These are phyloP conservation scores for Apiotrichum sp. DNA, from an alignment of 1,284 basidiomycete species.

Conservation along the genomic window DNA sequence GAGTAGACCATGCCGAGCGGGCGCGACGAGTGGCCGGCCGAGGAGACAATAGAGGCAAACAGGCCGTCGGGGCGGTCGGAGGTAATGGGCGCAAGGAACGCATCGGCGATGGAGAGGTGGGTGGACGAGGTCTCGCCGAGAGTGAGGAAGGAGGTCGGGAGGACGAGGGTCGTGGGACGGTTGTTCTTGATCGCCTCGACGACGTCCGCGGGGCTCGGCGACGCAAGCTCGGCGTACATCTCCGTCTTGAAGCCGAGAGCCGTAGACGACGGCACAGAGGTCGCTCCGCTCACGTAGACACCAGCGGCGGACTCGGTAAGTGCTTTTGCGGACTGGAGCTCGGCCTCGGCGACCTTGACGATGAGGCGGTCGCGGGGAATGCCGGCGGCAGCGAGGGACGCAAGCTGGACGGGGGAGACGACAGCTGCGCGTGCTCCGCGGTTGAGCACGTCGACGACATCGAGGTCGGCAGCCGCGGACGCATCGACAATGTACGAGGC, in stretches of 20 bases:
- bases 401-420: constrained; percentile 59
- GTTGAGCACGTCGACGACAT: constrained; percentile 65
- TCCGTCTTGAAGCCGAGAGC: constrained; percentile 66
- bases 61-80: constrained; percentile 90
- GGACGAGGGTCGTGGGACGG: constrained; percentile 64
- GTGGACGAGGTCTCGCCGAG: constrained; percentile 52
- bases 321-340: constrained; percentile 61
- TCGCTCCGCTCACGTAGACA: constrained; percentile 27
- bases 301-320: constrained; percentile 42
- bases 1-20: constrained; percentile 95
- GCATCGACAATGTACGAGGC: constrained; percentile 56
- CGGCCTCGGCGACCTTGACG: constrained; percentile 64
- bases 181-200: constrained; percentile 58
- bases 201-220: constrained; percentile 44
- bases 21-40: constrained; percentile 63
- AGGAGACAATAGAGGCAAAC: constrained; percentile 80
- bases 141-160: constrained; percentile 68
- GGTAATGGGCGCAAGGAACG: constrained; percentile 71
- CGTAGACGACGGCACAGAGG: constrained; percentile 55
- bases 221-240: constrained; percentile 56
- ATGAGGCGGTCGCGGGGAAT: constrained; percentile 68
- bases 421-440: constrained; percentile 70
- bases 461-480: constrained; percentile 52
- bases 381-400: constrained; percentile 50
- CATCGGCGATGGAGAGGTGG: constrained; percentile 71